Percentiles rank a stretch among this genome's conserved stretches.
phyloP scores from a whole-genome alignment of 179 eudicot genomes.

The Heliamphora pulchella region DNA sequence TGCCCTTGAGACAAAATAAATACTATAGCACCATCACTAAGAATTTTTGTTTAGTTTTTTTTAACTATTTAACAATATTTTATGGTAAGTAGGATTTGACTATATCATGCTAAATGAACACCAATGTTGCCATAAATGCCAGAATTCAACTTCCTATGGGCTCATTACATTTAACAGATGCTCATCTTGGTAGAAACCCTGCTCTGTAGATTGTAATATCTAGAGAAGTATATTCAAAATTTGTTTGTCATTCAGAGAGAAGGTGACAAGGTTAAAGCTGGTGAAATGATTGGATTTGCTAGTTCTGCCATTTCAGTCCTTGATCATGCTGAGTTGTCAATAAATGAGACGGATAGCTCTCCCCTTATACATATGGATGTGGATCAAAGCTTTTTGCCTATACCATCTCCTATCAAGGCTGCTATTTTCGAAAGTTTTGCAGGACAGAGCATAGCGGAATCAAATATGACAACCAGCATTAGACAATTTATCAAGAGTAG shows the following conservation, averaged over 20 bases:
- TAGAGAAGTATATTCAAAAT: conserved; percentile 7
- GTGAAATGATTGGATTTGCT: conserved; percentile 69
- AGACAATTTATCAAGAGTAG: conserved; percentile 43
- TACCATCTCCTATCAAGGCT: conserved; percentile 68
- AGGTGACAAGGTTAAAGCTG: conserved; percentile 45
- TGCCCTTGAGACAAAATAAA: too few relatives aligned
- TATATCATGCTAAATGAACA: not conserved
- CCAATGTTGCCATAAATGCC: not conserved
- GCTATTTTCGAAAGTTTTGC: conserved; percentile 92
- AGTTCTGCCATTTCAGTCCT: conserved; percentile 71
- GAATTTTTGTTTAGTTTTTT: conserved; percentile 2
- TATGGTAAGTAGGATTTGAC: too few relatives aligned
- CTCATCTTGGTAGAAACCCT: too few relatives aligned
- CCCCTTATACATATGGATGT: conserved; percentile 80
- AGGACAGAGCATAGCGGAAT: conserved; percentile 66
- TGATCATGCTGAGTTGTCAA: conserved; percentile 66
- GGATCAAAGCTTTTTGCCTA: conserved; percentile 70
- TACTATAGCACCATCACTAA: too few relatives aligned
- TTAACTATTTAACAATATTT: too few relatives aligned
- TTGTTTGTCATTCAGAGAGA: conserved; percentile 50
- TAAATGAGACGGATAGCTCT: conserved; percentile 39
- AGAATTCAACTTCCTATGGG: too few relatives aligned
- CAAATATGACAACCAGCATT: conserved; percentile 69
- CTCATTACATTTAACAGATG: too few relatives aligned
- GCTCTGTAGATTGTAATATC: not conserved